phyloP scores from a whole-genome alignment of 352 stramenopile species.

The Phytophthora syringae region DNA sequence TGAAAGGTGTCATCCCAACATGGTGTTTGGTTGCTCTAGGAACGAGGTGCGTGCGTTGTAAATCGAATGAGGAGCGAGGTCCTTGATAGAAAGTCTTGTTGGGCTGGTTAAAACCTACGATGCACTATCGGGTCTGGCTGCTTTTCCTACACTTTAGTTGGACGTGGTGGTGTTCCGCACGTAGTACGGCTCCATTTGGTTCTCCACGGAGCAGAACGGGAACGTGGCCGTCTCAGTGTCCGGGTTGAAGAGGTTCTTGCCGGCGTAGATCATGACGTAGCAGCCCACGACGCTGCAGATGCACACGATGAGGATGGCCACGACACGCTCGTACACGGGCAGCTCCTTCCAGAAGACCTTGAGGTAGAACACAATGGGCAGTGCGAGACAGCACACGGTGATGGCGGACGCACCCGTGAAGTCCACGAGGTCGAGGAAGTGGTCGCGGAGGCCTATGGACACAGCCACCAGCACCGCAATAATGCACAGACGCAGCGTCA shows the following conservation, averaged over 20 bases:
- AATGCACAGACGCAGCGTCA: constrained; percentile 36
- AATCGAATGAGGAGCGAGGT: constrained; percentile 11
- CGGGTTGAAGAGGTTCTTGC: constrained; percentile 43
- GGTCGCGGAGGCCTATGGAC: constrained; percentile 32
- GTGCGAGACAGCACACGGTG: constrained; percentile 45
- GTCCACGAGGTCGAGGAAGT: constrained; percentile 50
- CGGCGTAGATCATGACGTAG: constrained; percentile 45
- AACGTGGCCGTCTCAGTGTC: constrained; percentile 30
- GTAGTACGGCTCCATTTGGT: constrained; percentile 39
- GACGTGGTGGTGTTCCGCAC: constrained; percentile 24
- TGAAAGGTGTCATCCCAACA: too few relatives aligned
- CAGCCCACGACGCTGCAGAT: constrained; percentile 36
- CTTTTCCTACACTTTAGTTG: constrained; percentile 17
- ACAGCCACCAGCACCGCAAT: constrained; percentile 27
- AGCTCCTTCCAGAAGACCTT: constrained; percentile 45
- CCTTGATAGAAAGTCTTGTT: constrained; percentile 28
- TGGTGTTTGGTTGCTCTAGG: neutral
- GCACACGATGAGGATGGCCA: constrained; percentile 32
- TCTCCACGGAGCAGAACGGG: constrained; percentile 35
- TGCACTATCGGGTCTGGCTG: constrained; percentile 26
- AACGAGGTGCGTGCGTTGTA: neutral
- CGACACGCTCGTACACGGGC: constrained; percentile 39
- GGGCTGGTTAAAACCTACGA: constrained; percentile 31
- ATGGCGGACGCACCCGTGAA: constrained; percentile 50
- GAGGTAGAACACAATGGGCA: constrained; percentile 53